These are phyloP conservation scores for Gossypium rotundifolium DNA, from an alignment of 345 rosid genomes.

Conservation along the genomic window DNA sequence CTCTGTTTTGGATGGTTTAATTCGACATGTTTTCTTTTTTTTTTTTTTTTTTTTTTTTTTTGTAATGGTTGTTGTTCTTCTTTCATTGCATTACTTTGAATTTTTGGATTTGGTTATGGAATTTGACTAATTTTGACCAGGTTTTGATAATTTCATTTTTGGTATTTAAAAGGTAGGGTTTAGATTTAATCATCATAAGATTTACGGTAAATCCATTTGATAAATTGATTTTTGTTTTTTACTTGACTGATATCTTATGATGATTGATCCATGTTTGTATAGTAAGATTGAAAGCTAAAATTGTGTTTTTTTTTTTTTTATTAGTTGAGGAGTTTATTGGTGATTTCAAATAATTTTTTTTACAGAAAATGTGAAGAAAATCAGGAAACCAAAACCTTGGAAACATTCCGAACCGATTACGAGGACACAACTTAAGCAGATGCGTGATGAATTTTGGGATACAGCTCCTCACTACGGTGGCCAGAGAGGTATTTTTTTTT, in stretches of 20 bases:
- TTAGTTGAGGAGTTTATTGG: not conserved
- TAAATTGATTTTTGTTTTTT: not conserved
- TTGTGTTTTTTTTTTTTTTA: not conserved
- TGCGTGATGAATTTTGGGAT: conserved; percentile 95
- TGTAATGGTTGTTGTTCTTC: not conserved
- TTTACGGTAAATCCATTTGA: not conserved
- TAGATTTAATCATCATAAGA: not conserved
- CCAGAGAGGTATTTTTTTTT: conserved; percentile 49
- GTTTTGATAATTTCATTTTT: not conserved
- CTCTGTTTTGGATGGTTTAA: not conserved
- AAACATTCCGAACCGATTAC: conserved; percentile 76
- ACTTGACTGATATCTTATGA: not conserved
- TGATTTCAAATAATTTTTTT: not conserved
- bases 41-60: not conserved
- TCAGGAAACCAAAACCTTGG: conserved; percentile 88
- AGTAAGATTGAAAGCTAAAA: not conserved
- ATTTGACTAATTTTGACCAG: not conserved
- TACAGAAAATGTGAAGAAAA: conserved; percentile 55
- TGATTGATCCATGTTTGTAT: not conserved
- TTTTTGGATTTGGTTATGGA: not conserved
- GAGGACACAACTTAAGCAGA: conserved; percentile 55
- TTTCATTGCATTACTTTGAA: not conserved
- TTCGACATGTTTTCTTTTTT: not conserved
- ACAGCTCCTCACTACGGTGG: conserved; percentile 98
- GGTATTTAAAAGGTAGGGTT: not conserved